Base-by-base conservation (phyloP, 2,329 filamentous ascomycete genomes). In the Hymenoscyphus fructigenus region DNA sequence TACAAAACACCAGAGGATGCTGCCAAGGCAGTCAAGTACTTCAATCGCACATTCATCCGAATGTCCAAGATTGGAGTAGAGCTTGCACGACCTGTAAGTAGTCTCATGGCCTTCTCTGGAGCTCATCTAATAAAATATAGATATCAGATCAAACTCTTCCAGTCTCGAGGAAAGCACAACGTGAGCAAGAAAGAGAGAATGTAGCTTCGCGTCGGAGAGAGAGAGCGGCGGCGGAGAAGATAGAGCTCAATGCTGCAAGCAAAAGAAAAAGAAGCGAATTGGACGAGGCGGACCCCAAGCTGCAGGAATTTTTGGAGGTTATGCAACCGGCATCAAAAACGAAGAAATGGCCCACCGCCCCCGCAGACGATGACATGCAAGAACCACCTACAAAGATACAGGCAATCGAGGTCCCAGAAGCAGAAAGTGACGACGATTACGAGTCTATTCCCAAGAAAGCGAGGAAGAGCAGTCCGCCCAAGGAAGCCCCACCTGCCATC, bases 21-120 rank as follows among this genome's bases (percentile, higher is more conserved):
- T 64, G 82, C 86, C 64, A 86, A 88, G 75, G 94, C 95, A 56
- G 91, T 96, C 76, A 93, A 91, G 78, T 96, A 97, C 81, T 97
- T 97, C 83, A 93, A 99, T 82, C 92, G 87, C 76, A 90, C 93
- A 68, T 99, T 93, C 79, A 92, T 99, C 73, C 92, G 93, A 72
- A 95, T 97, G 91, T 97, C 93, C 65, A 96, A 90, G 81, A 93
- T 99, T 73, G 85, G 84, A 34, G 95, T 97, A 67, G 93, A 97
- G 80, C 81, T 95, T 74, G 95, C 95, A 64, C 89, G 86, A 76
- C 90, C 95, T 66, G 91, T 96, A 81, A 76, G 85, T 79, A 3
- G 15, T 36, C 14, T 26, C 34, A 47, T 59, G 28, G 50, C 53
- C 7, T 53, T 20, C 12, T 4, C 20, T 9, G 7, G 47, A 53